phyloP scores from a whole-genome alignment of 1,284 basidiomycete genomes.

The Uromyces viciae-fabae region DNA sequence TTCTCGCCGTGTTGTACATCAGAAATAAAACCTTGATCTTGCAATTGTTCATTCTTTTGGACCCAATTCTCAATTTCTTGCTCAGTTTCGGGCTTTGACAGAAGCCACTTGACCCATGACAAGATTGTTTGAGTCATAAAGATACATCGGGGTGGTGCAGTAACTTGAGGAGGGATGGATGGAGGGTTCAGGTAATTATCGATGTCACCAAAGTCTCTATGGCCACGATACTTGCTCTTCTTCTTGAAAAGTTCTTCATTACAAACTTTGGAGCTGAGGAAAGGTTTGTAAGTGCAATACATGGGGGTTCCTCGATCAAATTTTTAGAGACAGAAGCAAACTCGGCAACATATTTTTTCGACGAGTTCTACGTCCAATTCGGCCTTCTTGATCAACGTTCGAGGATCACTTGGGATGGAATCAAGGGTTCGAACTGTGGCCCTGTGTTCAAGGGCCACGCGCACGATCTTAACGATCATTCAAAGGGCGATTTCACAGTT shows the following conservation, averaged over 20 bases:
- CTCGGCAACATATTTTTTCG: constrained; percentile 4
- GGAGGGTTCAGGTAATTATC: background rate
- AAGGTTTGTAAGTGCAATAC: constrained; percentile 10
- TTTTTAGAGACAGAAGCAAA: constrained; percentile 16
- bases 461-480: constrained; percentile 7
- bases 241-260: background rate
- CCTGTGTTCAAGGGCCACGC: background rate
- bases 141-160: background rate
- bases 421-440: background rate
- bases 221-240: background rate
- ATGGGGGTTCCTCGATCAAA: background rate
- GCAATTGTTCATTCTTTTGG: background rate
- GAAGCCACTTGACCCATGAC: constrained; percentile 21
- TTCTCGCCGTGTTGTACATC: constrained; percentile 13
- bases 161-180: background rate
- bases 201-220: background rate
- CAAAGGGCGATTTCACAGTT: constrained; percentile 11
- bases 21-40: background rate
- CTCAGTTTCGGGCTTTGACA: constrained; percentile 20
- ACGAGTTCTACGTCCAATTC: background rate
- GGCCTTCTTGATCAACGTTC: background rate
- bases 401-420: background rate
- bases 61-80: constrained; percentile 1
- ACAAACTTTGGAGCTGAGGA: background rate
- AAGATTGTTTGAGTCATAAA: constrained; percentile 2